Evolutionary conservation across 495 filamentous ascomycete species (phyloP).

Genomic region (Annulohypoxylon moriforme): DNA sequence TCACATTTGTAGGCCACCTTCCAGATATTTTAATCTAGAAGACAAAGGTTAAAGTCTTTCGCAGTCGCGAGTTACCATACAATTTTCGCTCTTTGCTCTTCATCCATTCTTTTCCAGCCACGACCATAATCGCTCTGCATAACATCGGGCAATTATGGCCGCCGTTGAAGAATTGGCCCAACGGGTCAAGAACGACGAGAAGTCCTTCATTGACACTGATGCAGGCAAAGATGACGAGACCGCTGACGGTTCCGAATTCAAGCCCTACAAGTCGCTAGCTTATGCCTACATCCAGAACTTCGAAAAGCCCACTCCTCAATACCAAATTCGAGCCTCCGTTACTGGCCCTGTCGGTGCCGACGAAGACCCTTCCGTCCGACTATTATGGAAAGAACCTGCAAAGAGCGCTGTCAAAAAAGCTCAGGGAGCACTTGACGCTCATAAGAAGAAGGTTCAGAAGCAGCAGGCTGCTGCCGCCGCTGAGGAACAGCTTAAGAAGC

Average conservation of each 20-base stretch:
- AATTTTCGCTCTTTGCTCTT: neutral
- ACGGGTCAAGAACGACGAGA: conserved; percentile 59
- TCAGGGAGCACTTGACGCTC: conserved; percentile 73
- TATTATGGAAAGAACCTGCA: conserved; percentile 83
- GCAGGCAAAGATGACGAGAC: conserved; percentile 74
- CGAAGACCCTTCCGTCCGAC: conserved; percentile 61
- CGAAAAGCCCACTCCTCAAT: conserved; percentile 67
- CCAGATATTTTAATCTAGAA: neutral
- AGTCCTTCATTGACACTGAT: conserved; percentile 83
- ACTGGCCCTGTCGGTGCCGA: conserved; percentile 72
- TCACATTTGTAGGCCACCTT: conserved; percentile 18
- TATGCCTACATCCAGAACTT: conserved; percentile 80
- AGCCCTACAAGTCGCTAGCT: conserved; percentile 82
- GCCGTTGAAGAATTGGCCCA: conserved; percentile 56
- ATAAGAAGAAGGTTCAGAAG: conserved; percentile 83
- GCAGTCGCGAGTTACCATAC: neutral
- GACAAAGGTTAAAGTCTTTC: neutral
- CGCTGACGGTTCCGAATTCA: conserved; percentile 73
- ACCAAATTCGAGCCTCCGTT: conserved; percentile 74
- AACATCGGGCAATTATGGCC: conserved; percentile 48
- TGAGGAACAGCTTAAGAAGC: conserved; percentile 78
- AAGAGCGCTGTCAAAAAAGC: conserved; percentile 88
- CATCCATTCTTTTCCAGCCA: neutral
- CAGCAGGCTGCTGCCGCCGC: conserved; percentile 73
- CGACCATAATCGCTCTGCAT: neutral